Evolutionary conservation across 768 basidiomycete genomes (phyloP).

Genomic region (Amanita rubescens): DNA sequence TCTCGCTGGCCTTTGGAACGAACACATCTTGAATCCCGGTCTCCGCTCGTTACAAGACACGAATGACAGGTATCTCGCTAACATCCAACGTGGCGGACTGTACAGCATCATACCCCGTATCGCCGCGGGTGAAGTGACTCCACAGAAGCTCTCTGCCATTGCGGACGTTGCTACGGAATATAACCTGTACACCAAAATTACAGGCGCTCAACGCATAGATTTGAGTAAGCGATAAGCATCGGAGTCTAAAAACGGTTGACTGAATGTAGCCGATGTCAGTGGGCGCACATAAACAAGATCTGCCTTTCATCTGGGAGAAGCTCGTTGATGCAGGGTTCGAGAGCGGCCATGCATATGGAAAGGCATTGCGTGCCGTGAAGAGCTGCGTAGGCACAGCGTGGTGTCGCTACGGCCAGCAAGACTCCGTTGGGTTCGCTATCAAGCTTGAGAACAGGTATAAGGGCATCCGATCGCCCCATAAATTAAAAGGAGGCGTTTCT

Average conservation of each 20-base stretch:
- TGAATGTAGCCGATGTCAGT: neutral
- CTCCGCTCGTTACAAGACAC: constrained; percentile 70
- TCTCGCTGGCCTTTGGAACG: constrained; percentile 47
- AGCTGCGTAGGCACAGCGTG: constrained; percentile 67
- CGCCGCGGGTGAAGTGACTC: constrained; percentile 62
- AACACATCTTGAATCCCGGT: constrained; percentile 51
- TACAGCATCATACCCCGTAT: constrained; percentile 70
- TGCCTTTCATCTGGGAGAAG: constrained; percentile 62
- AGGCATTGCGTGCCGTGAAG: constrained; percentile 66
- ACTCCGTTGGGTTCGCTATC: constrained; percentile 68
- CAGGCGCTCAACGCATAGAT: constrained; percentile 9
- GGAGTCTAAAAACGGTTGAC: neutral
- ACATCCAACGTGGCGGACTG: constrained; percentile 66
- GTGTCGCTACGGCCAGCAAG: constrained; percentile 69
- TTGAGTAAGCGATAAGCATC: neutral
- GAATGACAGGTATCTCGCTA: constrained; percentile 63
- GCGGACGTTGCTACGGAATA: constrained; percentile 64
- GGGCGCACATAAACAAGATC: constrained; percentile 56
- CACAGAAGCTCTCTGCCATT: constrained; percentile 57
- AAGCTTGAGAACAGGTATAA: constrained; percentile 67
- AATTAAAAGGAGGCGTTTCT: constrained; percentile 70
- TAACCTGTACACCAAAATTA: constrained; percentile 51
- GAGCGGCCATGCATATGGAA: constrained; percentile 71
- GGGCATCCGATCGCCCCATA: constrained; percentile 63
- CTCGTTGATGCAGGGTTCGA: constrained; percentile 62